Conservation (phyloP, 116 monocot genomes). For the Dioscorea cayenensis region DNA sequence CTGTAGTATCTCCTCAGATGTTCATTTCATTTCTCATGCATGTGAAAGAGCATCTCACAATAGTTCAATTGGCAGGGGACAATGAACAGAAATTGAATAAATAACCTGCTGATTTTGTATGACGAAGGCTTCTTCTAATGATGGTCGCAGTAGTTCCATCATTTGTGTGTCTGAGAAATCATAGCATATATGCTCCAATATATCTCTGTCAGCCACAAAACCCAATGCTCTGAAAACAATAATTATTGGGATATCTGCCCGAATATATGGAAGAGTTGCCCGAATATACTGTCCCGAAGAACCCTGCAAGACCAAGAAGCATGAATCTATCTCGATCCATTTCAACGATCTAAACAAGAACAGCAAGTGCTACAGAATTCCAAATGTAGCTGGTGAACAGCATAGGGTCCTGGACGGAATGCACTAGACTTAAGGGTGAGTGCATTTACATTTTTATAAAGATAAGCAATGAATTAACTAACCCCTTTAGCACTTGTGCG, state of each 20-base stretch:
- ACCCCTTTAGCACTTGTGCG: constrained; percentile 98
- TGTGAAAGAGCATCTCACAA: too few species aligned
- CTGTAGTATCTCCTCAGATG: too few species aligned
- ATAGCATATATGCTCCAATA: constrained; percentile 96
- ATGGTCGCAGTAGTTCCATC: constrained; percentile 96
- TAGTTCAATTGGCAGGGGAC: constrained; percentile 60
- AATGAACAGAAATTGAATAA: background rate
- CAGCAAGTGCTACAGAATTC: background rate
- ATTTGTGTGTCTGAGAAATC: constrained; percentile 97
- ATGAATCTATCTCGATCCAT: background rate
- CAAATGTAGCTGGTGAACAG: too few species aligned
- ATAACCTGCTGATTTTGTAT: constrained; percentile 98
- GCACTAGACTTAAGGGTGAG: too few species aligned
- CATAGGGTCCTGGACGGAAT: too few species aligned
- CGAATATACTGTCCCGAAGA: constrained; percentile 97
- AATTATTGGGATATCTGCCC: constrained; percentile 92
- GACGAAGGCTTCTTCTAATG: constrained; percentile 98
- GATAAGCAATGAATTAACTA: constrained; percentile 1
- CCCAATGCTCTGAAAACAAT: constrained; percentile 95
- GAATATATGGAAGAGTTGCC: constrained; percentile 95
- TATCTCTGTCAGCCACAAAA: constrained; percentile 99
- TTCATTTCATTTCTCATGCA: too few species aligned
- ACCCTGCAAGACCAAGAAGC: constrained; percentile 41
- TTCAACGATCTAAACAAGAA: background rate
- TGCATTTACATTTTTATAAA: background rate